Base-by-base conservation (phyloP, 192 early-diverging fungal species). In the Coemansia sp. region DNA sequence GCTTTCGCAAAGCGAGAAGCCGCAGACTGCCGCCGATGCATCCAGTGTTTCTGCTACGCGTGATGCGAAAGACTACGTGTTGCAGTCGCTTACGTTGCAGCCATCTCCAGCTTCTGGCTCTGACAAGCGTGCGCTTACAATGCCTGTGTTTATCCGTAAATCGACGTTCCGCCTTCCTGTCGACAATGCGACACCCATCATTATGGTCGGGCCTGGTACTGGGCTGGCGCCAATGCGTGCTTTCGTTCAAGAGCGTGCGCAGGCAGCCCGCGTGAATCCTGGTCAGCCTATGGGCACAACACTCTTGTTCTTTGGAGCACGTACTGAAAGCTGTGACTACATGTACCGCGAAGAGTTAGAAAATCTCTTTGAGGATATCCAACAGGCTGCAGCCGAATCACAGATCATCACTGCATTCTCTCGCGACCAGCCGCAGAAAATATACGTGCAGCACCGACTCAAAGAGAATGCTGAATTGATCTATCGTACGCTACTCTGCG, bases 191-290 rank as follows among this genome's bases (percentile, higher is more conserved):
- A 68, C 87, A 10, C 97, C 97, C 18, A 78, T 99, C 62, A 86
- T 99, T 30, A 99, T 99, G 97, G 82, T 99, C 30, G 97, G 97
- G 0, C 97, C 97, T n/a, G 97, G 97, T 50, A 99, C 97, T 4
- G 97, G 97, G 49, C 92, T 99, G 38, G 97, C 97, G 18, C 97
- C 97, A 25, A 98, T 99, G 89, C 87, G 97, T 50, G 97, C 90
- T 4, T 99, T 99, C 67, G 71, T 97, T 10, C 88, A 90, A 57
- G 97, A 99, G 68, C 92, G 97, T 54, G 87, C 89, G 4, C 55
- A 68, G 49, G 78, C 85, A 30, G 70, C 69, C 2, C 83, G 84
- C 59, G 87, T 83, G 23, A 64, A 68, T 56, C 81, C 87, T 26
- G 85, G 81, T 12, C 30, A 23, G 31, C 83, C 85, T 34, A 72